Evolutionary conservation across 1,139 yeast genomes (phyloP), one percentile per base, ranked within the genome.

Genomic region (Hemisphaericaspora lyxosophila): DNA sequence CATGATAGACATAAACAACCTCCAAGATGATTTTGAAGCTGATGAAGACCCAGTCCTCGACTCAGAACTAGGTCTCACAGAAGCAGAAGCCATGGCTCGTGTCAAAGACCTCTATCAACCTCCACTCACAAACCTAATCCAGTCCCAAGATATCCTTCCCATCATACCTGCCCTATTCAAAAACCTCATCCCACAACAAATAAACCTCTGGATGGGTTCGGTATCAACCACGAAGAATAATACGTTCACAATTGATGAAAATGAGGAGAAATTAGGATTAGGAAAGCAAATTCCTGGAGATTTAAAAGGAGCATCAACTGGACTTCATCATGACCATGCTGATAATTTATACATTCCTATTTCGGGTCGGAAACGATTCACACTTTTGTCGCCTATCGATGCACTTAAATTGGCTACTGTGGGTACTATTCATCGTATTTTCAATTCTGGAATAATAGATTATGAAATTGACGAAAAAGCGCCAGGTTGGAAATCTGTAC

Each of bases 281-380:
- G 85, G 84, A 0, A 73, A 75, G 45, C 62, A 61, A 16, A 56
- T 80, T 2, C 80, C 85, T 1, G 72, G 74, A 1, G 34, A 39
- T 5, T 15, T 20, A 3, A 58, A 57, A 1, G 85, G 84, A 1
- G 67, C 80, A 0, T 81, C 88, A 0, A 80, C 89, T 0, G 92
- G 92, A 0, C 60, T 84, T n/a, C 92, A 84, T 50, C 92, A 84
- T 54, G 92, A 84, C 53, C 89, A 83, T 57, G 85, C 90, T 1
- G 89, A 83, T 53, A 84, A 84, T 50, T 60, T 83, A 28, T 84
- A 84, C 54, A 63, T 83, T 2, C 71, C 84, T 2, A 54, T 79
- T 1, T 61, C 70, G 20, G 92, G 90, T 0, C 53, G 54, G n/a
- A 84, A 84, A 50, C 55, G 88, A 43, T 83, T 84, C 54, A 82